phyloP scores from a whole-genome alignment of 2,329 filamentous ascomycete species.

The Aspergillus novoparasiticus region DNA sequence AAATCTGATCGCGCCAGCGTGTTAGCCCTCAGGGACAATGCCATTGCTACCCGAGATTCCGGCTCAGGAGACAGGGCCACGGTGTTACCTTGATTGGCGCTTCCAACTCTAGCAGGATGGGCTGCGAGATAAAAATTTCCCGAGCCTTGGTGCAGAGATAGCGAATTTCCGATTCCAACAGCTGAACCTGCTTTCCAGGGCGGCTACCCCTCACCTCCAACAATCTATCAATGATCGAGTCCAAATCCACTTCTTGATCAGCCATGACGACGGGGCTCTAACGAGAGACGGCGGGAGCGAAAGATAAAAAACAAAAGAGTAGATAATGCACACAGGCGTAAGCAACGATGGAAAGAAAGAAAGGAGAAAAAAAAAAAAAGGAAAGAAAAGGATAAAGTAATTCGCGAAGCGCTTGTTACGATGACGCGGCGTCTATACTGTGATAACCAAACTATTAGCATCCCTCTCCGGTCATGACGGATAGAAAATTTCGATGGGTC shows the following conservation, averaged over 20 bases:
- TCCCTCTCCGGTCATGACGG: conserved; percentile 6
- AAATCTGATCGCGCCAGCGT: conserved; percentile 68
- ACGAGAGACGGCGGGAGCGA: conserved; percentile 30
- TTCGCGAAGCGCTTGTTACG: conserved; percentile 33
- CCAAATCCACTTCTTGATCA: conserved; percentile 90
- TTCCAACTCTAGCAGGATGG: conserved; percentile 94
- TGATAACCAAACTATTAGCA: conserved; percentile 18
- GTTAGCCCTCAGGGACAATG: conserved; percentile 18
- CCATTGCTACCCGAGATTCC: not conserved
- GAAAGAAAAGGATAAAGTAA: conserved; percentile 27
- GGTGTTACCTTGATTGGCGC: conserved; percentile 90
- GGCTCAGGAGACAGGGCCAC: not conserved
- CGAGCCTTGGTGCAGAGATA: conserved; percentile 97
- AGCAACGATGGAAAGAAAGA: conserved; percentile 24
- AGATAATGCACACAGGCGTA: conserved; percentile 12
- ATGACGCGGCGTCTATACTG: conserved; percentile 40
- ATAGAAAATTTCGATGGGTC: conserved; percentile 11
- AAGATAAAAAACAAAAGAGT: conserved; percentile 23
- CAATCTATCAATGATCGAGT: conserved; percentile 98
- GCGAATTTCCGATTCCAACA: conserved; percentile 93
- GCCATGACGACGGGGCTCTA: conserved; percentile 61
- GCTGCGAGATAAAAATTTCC: conserved; percentile 99
- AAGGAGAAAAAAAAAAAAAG: conserved; percentile 25
- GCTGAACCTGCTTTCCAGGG: conserved; percentile 97
- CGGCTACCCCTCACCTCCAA: conserved; percentile 97